Conservation (phyloP, 1,139 yeast species). For the Meyerozyma athensensis region DNA sequence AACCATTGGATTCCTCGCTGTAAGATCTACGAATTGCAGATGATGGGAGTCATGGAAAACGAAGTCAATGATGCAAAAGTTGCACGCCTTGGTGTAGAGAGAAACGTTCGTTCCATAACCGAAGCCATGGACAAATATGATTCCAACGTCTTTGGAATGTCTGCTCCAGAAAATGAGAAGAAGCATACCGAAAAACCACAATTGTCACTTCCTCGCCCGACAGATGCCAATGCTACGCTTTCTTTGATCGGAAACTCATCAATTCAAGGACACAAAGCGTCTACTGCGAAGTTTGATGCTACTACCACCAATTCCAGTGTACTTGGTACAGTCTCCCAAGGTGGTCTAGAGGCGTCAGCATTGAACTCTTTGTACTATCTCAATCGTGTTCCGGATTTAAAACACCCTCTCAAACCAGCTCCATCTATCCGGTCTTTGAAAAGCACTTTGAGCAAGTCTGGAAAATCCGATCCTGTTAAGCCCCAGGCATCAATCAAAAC, state of each 20-base stretch:
- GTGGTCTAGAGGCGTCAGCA: slow-evolving; percentile 30
- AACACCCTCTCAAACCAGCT: slow-evolving; percentile 6
- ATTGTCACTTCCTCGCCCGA: slow-evolving; percentile 9
- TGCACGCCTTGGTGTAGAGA: slow-evolving; percentile 40
- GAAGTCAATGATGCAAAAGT: slow-evolving; percentile 66
- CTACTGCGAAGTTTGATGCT: slow-evolving; percentile 18
- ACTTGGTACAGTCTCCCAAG: slow-evolving; percentile 34
- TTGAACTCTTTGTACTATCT: slow-evolving; percentile 37
- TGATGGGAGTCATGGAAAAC: slow-evolving; percentile 97
- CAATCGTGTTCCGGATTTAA: slow-evolving; percentile 32
- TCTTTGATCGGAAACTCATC: slow-evolving; percentile 23
- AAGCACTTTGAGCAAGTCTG: background rate
- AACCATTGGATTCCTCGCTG: slow-evolving; percentile 89
- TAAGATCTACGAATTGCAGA: slow-evolving; percentile 89
- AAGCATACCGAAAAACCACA: slow-evolving; percentile 6
- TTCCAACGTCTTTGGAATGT: slow-evolving; percentile 40
- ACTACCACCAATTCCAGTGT: slow-evolving; percentile 34
- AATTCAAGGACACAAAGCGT: slow-evolving; percentile 7
- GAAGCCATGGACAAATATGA: slow-evolving; percentile 65
- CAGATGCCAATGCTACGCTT: slow-evolving; percentile 22
- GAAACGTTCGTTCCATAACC: slow-evolving; percentile 29
- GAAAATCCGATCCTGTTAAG: background rate
- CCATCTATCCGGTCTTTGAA: background rate
- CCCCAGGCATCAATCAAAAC: background rate
- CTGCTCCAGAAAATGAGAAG: slow-evolving; percentile 17